Conservation (phyloP, 331 rosid genomes). For the Phaseolus coccineus region DNA sequence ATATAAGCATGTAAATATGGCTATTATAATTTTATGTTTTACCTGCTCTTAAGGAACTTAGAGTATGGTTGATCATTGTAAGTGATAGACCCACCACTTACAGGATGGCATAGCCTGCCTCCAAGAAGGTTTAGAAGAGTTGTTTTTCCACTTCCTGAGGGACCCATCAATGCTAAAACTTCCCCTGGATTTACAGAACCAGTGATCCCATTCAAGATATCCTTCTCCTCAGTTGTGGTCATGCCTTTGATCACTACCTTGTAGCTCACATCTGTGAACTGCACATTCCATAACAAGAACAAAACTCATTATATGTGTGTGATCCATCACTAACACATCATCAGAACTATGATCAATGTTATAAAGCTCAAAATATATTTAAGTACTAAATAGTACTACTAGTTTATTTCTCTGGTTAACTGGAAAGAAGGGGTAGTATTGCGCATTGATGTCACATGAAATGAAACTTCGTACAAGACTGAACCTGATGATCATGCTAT, state of each 20-base stretch:
- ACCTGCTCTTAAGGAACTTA: conserved; percentile 92
- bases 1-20: not conserved
- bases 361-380: not conserved
- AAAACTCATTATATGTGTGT: conserved; percentile 37
- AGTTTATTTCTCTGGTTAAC: conserved; percentile 30
- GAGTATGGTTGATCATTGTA: conserved; percentile 85
- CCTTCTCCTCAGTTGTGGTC: conserved; percentile 74
- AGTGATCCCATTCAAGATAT: conserved; percentile 79
- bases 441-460: conserved; percentile 61
- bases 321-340: conserved; percentile 41
- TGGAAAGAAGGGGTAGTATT: conserved; percentile 68
- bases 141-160: conserved; percentile 98
- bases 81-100: conserved; percentile 68
- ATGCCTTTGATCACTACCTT: conserved; percentile 78
- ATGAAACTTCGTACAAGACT: conserved; percentile 85
- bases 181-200: conserved; percentile 93
- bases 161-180: conserved; percentile 97
- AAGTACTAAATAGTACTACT: not conserved
- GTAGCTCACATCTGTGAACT: conserved; percentile 90
- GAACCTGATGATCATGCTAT: conserved; percentile 73
- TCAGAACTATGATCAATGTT: conserved; percentile 36
- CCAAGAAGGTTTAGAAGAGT: conserved; percentile 85
- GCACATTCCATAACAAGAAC: conserved; percentile 44
- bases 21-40: conserved; percentile 30
- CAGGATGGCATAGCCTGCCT: conserved; percentile 62